Evolutionary conservation across 2,329 filamentous ascomycete species (phyloP), one percentile per base, ranked within the genome.

Genomic region (Ophiostoma ips): DNA sequence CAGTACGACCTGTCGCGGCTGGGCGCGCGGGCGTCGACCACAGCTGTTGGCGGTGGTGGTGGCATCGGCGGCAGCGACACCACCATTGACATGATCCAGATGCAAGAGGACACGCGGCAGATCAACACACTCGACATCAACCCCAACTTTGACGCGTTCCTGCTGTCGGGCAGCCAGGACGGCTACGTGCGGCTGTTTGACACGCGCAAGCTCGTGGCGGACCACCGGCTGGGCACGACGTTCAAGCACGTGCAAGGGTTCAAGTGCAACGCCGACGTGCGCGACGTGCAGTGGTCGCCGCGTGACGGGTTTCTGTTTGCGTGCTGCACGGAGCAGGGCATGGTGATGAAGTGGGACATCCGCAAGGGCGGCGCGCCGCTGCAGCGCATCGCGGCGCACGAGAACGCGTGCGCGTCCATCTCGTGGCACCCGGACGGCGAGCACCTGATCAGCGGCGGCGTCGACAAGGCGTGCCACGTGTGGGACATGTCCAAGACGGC

Each of bases 391-490:
- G 75, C 76, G 30, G 79, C 75, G 0, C 79, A 83, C 58, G 75
- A 79, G 51, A 77, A 74, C 54, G 68, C 74, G 0, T 78, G 76
- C 57, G 69, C 73, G 2, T 71, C 76, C 0, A 75, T 83, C 40
- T 72, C 76, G 3, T 84, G 81, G 81, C 81, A 84, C 56, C 76
- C 77, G 0, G 80, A 84, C 58, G 81, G 80, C 13, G 70, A 73
- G n/a, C 78, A 84, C 57, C 64, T 83, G 11, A 70, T 80, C 46
- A 83, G 77, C 55, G 78, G 73, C 5, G 79, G 79, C 7, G 67
- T 73, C 55, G 81, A 84, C 59, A 72, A 71, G 52, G 75, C 73
- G 49, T 75, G 79, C 36, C 71, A 80, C 57, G 75, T 83, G 6
- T 84, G 81, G 81, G 78, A 84, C 57, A 63, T 83, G 51, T 75